Evolutionary conservation across 1,139 yeast species (phyloP).

Genomic region (Geotrichum europaeum): DNA sequence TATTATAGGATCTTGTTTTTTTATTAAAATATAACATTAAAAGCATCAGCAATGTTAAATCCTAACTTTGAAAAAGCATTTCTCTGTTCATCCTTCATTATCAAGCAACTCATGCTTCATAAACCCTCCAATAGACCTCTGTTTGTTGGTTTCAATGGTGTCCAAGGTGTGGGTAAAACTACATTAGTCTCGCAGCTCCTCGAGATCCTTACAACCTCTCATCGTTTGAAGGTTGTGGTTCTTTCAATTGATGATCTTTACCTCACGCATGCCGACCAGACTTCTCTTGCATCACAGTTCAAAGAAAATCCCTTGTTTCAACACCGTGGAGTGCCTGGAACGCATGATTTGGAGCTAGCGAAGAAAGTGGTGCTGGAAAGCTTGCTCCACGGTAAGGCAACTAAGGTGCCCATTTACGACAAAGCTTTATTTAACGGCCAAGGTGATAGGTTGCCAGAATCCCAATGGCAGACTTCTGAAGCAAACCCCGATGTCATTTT

Average conservation of each 20-base stretch:
- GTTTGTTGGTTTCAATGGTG: slow-evolving; percentile 14
- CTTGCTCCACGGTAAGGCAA: slow-evolving; percentile 27
- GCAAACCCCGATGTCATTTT: slow-evolving; percentile 49
- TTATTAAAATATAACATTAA: not conserved
- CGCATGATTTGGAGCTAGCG: slow-evolving; percentile 64
- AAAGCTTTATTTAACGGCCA: slow-evolving; percentile 66
- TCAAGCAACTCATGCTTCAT: not conserved
- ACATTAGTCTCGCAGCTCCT: slow-evolving; percentile 9
- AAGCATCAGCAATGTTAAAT: not conserved
- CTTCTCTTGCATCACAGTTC: slow-evolving; percentile 38
- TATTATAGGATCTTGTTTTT: not conserved
- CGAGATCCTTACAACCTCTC: slow-evolving; percentile 22
- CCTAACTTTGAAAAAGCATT: not conserved
- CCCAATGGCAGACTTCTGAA: not conserved
- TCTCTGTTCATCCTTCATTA: not conserved
- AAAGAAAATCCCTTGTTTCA: slow-evolving; percentile 50
- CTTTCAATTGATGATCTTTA: slow-evolving; percentile 87
- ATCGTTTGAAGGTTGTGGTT: slow-evolving; percentile 44
- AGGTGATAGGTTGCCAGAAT: slow-evolving; percentile 58
- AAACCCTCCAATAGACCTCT: not conserved
- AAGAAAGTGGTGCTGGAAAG: slow-evolving; percentile 26
- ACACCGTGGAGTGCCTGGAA: slow-evolving; percentile 91
- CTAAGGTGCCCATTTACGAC: slow-evolving; percentile 65
- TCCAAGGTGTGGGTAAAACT: slow-evolving; percentile 17
- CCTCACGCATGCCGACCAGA: slow-evolving; percentile 57